Evolutionary conservation across 306 rosid species (phyloP), one percentile per base, ranked within the genome.

Genomic region (Begonia loranthoides): DNA sequence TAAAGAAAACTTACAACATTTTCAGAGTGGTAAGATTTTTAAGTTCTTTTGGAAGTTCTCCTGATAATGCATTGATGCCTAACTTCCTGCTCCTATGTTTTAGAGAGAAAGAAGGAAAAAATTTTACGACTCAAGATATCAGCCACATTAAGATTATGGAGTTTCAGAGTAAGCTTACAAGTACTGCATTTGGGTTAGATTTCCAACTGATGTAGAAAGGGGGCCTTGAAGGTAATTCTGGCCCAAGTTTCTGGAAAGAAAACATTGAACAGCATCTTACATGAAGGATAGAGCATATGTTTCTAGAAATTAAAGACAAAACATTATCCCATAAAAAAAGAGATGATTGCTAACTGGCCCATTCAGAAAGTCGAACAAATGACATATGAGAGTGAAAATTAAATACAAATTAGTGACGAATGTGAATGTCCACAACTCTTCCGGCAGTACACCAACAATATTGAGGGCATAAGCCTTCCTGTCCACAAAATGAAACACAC

Each of bases 1-100:
- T 51, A 15, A 43, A 45, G 5, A 58, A n/a, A 58, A 66, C 94
- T 41, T 74, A 87, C 94, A 87, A 34, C 49, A 12, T 0, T 36
- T 0, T 6, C 54, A 87, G 50, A 14, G 68, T 57, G 4, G 80
- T 70, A 28, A 83, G 94, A 36, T 67, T 44, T 55, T 87, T 82
- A 28, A 87, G 60, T 62, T 79, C 93, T 69, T 73, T 81, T 1
- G 96, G 96, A 59, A 84, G 70, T 72, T 65, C 72, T 46, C 96
- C 86, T 16, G 94, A 84, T 13, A 84, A 63, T 39, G 76, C 60
- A 68, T 87, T 87, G 53, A 66, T 65, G 64, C 82, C 84, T 12
- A 87, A 0, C 46, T n/a, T 16, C 83, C 93, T 84, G 59, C 45
- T 10, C 43, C 41, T 54, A 55, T 60, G 28, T 13, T 44, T 39